Base-by-base conservation (phyloP, 73 alveolate species). In the Uronychia binucleata region DNA sequence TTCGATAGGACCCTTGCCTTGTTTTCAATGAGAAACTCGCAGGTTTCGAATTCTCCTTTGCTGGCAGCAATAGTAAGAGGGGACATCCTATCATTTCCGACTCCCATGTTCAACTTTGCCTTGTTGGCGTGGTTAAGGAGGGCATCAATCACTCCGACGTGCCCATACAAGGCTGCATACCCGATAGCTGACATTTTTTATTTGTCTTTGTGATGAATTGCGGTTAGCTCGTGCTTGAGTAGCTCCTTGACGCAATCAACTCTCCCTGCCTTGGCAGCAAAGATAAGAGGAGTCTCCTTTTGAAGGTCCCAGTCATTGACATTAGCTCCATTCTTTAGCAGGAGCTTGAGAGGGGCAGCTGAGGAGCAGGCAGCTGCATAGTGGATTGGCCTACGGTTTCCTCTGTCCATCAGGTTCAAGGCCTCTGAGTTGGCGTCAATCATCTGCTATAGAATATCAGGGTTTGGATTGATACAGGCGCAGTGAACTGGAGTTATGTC, bases 341-440 rank as follows among this genome's bases (percentile, higher is more conserved):
- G 90, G 74, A 90, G 89, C 84, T 97, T 77, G 35, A 98, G 82
- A 28, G 98, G 97, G 1, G 94, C 98, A 75, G 94, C 90, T 57
- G 92, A 90, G 80, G 90, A 95, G 74, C 99, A 93, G 58, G 98
- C 98, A 28, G 99, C 99, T 27, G 99, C 99, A 90, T 98, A 98
- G 89, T 98, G 99, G 67, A 95, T 91, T 1, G 97, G 97, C 80
- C 90, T 97, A 88, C 99, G 94, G 57, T 85, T 86, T 27, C 93
- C 92, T 58, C 81, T 94, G 88, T 98, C 99, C 57, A 90, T 83
- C 34, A 91, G 79, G 75, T 86, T 88, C 81, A 83, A 77, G 28
- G 67, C 67, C 26, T 97, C 98, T 0, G 94, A 91, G 28, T 84
- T 81, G 74, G 91, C 88, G 31, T 95, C 98, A 1, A 97, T 59